Conservation (phyloP, 306 rosid species). For the Oemleria cerasiformis region DNA sequence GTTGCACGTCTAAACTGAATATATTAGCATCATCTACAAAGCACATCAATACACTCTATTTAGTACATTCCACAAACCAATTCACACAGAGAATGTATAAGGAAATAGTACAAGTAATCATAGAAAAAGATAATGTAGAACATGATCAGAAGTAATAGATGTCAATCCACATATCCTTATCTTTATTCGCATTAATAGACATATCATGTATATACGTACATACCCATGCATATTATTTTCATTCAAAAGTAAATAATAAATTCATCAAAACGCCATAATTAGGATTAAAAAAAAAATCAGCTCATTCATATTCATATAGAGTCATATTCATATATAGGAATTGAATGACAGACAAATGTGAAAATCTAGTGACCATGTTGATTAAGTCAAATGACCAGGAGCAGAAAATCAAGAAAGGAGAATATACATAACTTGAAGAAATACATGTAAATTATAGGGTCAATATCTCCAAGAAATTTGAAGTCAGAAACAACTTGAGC, state of each 20-base stretch:
- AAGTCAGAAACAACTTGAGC: conserved; percentile 2
- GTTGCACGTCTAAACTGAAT: too few relatives aligned
- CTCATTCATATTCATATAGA: background rate
- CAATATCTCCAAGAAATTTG: background rate
- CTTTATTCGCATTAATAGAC: background rate
- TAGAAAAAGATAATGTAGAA: background rate
- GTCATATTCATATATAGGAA: too few relatives aligned
- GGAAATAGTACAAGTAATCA: too few relatives aligned
- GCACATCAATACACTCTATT: too few relatives aligned
- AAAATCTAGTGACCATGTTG: background rate
- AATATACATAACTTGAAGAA: background rate
- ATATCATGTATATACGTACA: background rate
- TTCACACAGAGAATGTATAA: too few relatives aligned
- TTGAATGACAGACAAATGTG: background rate
- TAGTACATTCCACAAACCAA: too few relatives aligned
- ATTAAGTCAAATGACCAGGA: background rate
- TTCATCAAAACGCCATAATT: background rate
- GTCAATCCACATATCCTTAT: background rate
- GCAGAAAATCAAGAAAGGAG: background rate
- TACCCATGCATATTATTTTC: background rate
- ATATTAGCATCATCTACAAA: too few relatives aligned
- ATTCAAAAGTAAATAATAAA: background rate
- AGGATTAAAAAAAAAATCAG: background rate
- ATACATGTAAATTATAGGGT: background rate
- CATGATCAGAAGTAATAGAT: too few relatives aligned